Base-by-base conservation (phyloP, 2,329 filamentous ascomycete genomes). In the Gaeumannomyces tritici region DNA sequence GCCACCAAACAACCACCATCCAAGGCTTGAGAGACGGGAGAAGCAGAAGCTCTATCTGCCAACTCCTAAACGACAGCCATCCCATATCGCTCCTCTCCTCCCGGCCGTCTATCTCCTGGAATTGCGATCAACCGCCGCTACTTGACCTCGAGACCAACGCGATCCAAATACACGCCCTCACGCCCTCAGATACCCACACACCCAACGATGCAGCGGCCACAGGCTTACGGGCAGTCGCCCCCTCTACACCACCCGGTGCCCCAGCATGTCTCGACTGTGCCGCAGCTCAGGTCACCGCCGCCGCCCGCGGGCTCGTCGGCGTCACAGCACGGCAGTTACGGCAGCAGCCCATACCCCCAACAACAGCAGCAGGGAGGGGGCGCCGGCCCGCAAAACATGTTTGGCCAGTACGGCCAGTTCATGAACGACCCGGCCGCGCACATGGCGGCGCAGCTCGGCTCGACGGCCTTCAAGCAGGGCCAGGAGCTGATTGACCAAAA, bases 251-350 rank as follows among this genome's bases (percentile, higher is more conserved):
- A 98, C 74, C 95, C 95, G 63, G 92, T 98, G 64, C 95, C 95
- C 65, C 95, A 99, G 77, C 95, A 99, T 82, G 93, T 98, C 71
- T 98, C 95, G 72, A 96, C 93, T 63, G 95, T 99, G 60, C 95
- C 95, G 57, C 95, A 98, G 79, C 87, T 99, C 74, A 88, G 96
- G 75, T 98, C 95, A 63, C 95, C 95, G 65, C 93, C 90, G 63
- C 90, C 91, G 65, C 93, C 91, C 4, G 42, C 42, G 51, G 82
- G 83, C 61, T 84, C 86, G 51, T 83, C 83, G 63, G 87, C 86
- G 67, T 86, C 87, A 63, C 88, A 90, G 71, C 83, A 85, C 47
- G 84, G 86, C 68, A 82, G 83, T 65, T 79, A 81, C 66, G 81
- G 83, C 67, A 82, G 83, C 67, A 82, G 89, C 77, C 86, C 88